Conservation (phyloP, 768 basidiomycete species). For the Rhizopogon salebrosus region DNA sequence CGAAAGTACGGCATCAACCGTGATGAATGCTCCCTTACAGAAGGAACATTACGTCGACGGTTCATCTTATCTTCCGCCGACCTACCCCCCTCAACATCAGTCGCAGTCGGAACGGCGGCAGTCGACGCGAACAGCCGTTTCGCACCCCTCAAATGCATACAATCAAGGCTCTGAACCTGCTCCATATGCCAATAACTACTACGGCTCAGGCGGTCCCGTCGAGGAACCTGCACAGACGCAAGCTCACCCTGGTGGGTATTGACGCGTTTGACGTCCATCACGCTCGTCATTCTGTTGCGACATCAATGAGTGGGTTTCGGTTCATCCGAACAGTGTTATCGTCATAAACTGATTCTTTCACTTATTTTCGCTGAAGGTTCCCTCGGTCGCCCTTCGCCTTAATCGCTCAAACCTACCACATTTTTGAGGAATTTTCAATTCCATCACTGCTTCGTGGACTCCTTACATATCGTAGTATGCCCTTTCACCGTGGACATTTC, state of each 20-base stretch:
- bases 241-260: constrained; percentile 45
- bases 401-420: constrained; percentile 17
- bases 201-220: constrained; percentile 21
- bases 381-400: constrained; percentile 39
- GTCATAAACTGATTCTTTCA: not conserved
- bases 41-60: constrained; percentile 38
- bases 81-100: constrained; percentile 28
- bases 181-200: constrained; percentile 31
- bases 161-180: constrained; percentile 36
- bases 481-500: not conserved
- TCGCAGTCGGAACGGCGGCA: constrained; percentile 12
- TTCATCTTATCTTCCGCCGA: constrained; percentile 19
- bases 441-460: not conserved
- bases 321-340: not conserved
- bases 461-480: not conserved
- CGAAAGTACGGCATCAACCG: constrained; percentile 55
- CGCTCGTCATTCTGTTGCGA: not conserved
- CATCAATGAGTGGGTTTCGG: not conserved
- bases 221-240: constrained; percentile 35
- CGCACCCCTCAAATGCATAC: constrained; percentile 28
- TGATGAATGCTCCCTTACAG: constrained; percentile 44
- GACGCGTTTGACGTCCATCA: not conserved
- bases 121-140: constrained; percentile 11
- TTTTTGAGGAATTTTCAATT: constrained; percentile 6
- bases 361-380: constrained; percentile 37